Evolutionary conservation across 2,329 filamentous ascomycete genomes (phyloP).

Genomic region (Ophiosphaerella herpotricha): DNA sequence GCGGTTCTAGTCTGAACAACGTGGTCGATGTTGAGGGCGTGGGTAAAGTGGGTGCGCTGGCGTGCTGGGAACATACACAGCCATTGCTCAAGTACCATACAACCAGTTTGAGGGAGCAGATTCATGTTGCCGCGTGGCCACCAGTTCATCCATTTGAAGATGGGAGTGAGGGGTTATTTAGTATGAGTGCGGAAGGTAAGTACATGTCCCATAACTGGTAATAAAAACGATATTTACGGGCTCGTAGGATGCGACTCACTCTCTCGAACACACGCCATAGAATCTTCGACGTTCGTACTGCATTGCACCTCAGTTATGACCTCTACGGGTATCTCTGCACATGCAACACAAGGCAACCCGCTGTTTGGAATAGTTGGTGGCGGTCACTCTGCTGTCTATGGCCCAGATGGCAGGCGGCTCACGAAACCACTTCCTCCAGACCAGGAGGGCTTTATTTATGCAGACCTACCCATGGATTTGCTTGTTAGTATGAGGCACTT

Average conservation of each 20-base stretch:
- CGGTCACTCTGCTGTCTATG: constrained; percentile 55
- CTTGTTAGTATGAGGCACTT: constrained; percentile 51
- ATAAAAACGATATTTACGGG: neutral
- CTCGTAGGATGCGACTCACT: constrained; percentile 36
- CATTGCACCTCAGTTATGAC: constrained; percentile 57
- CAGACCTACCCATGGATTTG: constrained; percentile 56
- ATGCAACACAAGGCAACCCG: constrained; percentile 49
- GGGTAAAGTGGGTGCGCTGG: constrained; percentile 37
- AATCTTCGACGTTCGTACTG: constrained; percentile 60
- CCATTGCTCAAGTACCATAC: constrained; percentile 51
- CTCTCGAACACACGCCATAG: constrained; percentile 61
- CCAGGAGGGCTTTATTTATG: constrained; percentile 57
- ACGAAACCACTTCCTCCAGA: constrained; percentile 46
- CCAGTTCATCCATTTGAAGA: constrained; percentile 38
- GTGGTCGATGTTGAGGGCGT: constrained; percentile 39
- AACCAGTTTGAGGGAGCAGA: constrained; percentile 43
- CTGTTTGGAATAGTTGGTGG: constrained; percentile 53
- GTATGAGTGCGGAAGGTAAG: constrained; percentile 45
- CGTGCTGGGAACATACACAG: constrained; percentile 51
- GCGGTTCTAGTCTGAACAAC: constrained; percentile 39
- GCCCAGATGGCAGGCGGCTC: constrained; percentile 57
- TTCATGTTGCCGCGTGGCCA: constrained; percentile 51
- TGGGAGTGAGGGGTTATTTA: constrained; percentile 38
- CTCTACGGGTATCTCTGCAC: constrained; percentile 49
- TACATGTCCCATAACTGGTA: neutral